Evolutionary conservation across 164 flowering plant species (phyloP).

Genomic region (Aristolochia contorta): DNA sequence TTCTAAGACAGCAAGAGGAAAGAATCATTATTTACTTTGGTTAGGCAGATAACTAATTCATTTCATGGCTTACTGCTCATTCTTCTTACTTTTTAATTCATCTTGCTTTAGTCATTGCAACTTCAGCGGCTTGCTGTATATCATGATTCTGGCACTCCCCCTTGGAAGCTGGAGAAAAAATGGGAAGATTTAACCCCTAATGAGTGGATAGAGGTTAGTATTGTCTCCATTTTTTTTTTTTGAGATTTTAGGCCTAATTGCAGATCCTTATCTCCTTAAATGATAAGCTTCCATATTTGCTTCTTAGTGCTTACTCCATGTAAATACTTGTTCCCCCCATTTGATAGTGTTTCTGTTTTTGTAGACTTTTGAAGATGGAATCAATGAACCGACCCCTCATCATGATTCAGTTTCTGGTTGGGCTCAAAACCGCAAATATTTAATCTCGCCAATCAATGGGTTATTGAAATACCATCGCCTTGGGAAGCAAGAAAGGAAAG

Average conservation of each 20-base stretch:
- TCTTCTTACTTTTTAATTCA: conserved; percentile 1
- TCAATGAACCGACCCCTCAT: conserved; percentile 46
- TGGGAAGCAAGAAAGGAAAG: conserved; percentile 87
- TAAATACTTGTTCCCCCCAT: too few relatives aligned
- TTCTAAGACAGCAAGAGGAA: too few relatives aligned
- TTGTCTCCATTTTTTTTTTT: not conserved
- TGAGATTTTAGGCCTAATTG: not conserved
- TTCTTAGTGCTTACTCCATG: too few relatives aligned
- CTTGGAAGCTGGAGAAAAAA: conserved; percentile 69
- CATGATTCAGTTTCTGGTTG: conserved; percentile 29
- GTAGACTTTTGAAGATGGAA: conserved; percentile 95
- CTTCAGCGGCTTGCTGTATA: conserved; percentile 96
- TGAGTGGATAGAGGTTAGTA: conserved; percentile 93
- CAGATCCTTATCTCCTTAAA: too few relatives aligned
- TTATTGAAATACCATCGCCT: conserved; percentile 84
- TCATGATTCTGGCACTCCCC: conserved; percentile 71
- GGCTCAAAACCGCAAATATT: conserved; percentile 64
- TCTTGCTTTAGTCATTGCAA: conserved; percentile 62
- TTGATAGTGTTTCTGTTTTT: not conserved
- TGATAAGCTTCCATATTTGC: too few relatives aligned
- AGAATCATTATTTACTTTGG: too few relatives aligned
- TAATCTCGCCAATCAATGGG: conserved; percentile 94
- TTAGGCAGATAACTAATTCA: too few relatives aligned
- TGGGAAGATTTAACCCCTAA: conserved; percentile 90
- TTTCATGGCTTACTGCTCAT: too few relatives aligned